Base-by-base conservation (phyloP, 1,139 yeast genomes). In the Suhomyces panamericanus region DNA sequence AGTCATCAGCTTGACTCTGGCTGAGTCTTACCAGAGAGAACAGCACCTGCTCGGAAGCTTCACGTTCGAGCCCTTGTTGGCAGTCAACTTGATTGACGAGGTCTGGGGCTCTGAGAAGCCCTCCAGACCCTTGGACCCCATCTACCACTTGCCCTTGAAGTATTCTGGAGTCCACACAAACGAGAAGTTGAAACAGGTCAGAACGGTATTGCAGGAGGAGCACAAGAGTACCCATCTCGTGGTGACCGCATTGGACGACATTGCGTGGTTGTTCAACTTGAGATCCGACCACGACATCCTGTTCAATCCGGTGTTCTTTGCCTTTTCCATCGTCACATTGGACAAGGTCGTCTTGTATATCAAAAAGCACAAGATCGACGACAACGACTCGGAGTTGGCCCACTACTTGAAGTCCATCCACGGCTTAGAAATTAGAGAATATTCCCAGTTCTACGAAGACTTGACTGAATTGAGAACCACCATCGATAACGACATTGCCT, bases 231-330 rank as follows among this genome's bases (percentile, higher is more conserved):
- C 68, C 3, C 68, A 63, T 46, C 58, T 72, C 41, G 54, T 79
- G 6, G 62, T 77, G 3, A 66, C 74, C 10, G 74, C 76, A 15
- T 59, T 79, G 27, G 83, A 79, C 56, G 81, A 78, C 41, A 63
- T 78, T 42, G 82, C 83, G 1, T 79, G 83, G 83, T 57, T 79
- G 35, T 67, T 79, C 42, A 79, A 79, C 49, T 58, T 78, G 41
- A 63, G 84, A 41, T 61, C 74, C 15, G 78, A 73, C 43, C 55
- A 63, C 14, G 77, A 75, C 44, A 66, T 74, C 32, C 75, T 75
- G 1, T 79, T 64, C 53, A 67, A 72, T 44, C 83, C 84, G 0
- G 77, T 77, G 0, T 79, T 80, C 50, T 79, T 75, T 53, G 59
- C 77, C 6, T 79, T 78, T 52, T 59, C 69, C 1, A 61, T 78